Percentiles rank a stretch among this genome's conserved stretches.
These are phyloP conservation scores for Talaromyces piceae DNA, from an alignment of 2,329 filamentous ascomycete genomes.

Conservation along the genomic window DNA sequence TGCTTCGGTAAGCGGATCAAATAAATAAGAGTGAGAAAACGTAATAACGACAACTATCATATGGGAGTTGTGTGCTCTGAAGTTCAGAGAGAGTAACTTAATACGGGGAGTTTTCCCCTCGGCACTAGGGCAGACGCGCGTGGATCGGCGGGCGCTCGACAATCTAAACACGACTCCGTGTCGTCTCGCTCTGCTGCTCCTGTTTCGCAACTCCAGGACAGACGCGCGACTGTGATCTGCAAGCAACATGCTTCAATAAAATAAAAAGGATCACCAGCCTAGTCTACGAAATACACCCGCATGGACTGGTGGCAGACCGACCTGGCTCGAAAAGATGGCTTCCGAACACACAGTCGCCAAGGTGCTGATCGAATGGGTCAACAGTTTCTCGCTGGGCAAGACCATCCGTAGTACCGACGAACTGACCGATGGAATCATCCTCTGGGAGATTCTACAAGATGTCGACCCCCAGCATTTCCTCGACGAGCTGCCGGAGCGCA, in stretches of 20 bases:
- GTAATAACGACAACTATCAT: too few species aligned
- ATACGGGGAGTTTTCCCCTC: neutral
- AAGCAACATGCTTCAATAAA: too few species aligned
- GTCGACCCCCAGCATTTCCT: conserved; percentile 43
- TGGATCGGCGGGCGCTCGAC: neutral
- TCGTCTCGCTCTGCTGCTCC: neutral
- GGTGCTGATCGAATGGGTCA: conserved; percentile 42
- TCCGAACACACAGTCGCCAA: conserved; percentile 39
- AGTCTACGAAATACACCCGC: neutral
- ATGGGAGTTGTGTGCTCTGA: too few species aligned
- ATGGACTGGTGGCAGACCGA: neutral
- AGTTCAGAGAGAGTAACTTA: too few species aligned
- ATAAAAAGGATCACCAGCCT: too few species aligned
- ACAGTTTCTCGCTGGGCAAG: conserved; percentile 38
- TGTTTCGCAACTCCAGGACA: neutral
- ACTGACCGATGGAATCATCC: conserved; percentile 37
- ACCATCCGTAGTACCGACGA: conserved; percentile 35
- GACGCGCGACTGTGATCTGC: too few species aligned
- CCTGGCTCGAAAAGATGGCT: conserved; percentile 27
- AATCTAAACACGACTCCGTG: neutral
- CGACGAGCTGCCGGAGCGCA: conserved; percentile 40
- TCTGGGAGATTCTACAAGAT: conserved; percentile 43
- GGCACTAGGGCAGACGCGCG: neutral
- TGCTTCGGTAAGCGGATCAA: too few species aligned
- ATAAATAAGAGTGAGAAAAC: too few species aligned